Base-by-base conservation (phyloP, 2,329 filamentous ascomycete species). In the Tolypocladium tundrense region DNA sequence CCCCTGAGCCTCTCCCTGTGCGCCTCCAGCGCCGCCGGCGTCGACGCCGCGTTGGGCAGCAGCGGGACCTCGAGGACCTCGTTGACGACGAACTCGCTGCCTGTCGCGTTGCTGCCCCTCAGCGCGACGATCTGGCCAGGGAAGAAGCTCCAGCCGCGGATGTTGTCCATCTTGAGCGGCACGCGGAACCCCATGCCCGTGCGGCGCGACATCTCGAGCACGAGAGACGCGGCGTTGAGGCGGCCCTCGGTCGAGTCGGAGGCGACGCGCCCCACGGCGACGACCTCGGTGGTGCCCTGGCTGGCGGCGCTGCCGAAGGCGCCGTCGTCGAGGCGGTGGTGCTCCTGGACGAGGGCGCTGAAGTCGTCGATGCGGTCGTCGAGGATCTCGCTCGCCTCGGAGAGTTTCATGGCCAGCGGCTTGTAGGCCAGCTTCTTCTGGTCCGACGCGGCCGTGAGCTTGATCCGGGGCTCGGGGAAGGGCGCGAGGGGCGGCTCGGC, bases 321-420 rank as follows among this genome's bases (percentile, higher is more conserved):
- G 21, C 83, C 82, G 59, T 94, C 87, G 21, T 94, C 89, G 7
- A 96, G 77, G 16, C 82, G 78, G 71, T 96, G 84, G 63, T 91
- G 79, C 58, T 87, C 83, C 72, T 90, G 86, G 6, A 96, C 79
- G 1, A 91, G 72, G n/a, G 78, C 75, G 59, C 85, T 80, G 67
- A 97, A 96, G 61, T 92, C 91, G 66, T 97, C 91, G 75, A 99
- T 97, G 65, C 91, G 83, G 72, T 97, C 93, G 73, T 99, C 94
- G 9, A 97, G 81, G 51, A 96, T 90, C 71, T 96, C 92, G 5
- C 93, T 96, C 0, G 91, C 86, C 70, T 97, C 92, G 6, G 90
- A 92, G 8, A 94, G 79, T 68, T 96, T 96, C 91, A 97, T 96
- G 2, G 90, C 88, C 79, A 97, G 87, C 2, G 91, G 90, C 69